Base-by-base conservation (phyloP, 2,329 filamentous ascomycete species). In the Pseudocercospora vitis region DNA sequence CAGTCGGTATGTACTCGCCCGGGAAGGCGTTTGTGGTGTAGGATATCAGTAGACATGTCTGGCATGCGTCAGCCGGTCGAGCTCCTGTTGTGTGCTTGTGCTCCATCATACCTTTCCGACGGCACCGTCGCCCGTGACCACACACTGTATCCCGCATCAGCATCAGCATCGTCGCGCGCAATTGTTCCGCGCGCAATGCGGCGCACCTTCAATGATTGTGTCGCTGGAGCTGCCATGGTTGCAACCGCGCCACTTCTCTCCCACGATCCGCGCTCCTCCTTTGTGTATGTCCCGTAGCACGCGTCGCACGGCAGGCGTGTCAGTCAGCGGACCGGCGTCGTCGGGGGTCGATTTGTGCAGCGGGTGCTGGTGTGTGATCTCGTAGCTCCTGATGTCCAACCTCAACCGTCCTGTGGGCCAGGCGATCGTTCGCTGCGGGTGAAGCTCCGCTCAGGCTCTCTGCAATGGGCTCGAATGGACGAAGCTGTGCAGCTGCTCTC, bases 1-100 rank as follows among this genome's bases (percentile, higher is more conserved):
- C 94, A 67, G 94, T 99, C 64, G 94, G 94, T 67, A 99, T 97
- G 76, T 99, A 99, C 81, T 99, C 94, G 74, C 94, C 94, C n/a
- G 94, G 94, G 74, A 99, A 99, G 63, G 94, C 94, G 79, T 97
- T 99, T 61, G 94, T 99, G 61, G 94, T 97, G 79, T 99, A 99
- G 49, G 92, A 97, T 73, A 99, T 99, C 68, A 99, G 86, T 56
- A 99, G 86, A 80, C 94, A 99, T 81, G 94, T 99, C 92, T 96
- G 65, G 21, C 16, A 50, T 39, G 44, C 9, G 60, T 71, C 62
- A 74, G 59, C 50, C 28, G 49, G 28, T 9, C 14, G 42, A 45
- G 42, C 42, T 45, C 21, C 49, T 48, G 37, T 37, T 35, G 40
- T 28, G 23, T 23, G 49, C 21, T 21, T 29, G 28, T 45, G 39